phyloP scores from a whole-genome alignment of 768 basidiomycete species.

The Rhizopogon rudus region DNA sequence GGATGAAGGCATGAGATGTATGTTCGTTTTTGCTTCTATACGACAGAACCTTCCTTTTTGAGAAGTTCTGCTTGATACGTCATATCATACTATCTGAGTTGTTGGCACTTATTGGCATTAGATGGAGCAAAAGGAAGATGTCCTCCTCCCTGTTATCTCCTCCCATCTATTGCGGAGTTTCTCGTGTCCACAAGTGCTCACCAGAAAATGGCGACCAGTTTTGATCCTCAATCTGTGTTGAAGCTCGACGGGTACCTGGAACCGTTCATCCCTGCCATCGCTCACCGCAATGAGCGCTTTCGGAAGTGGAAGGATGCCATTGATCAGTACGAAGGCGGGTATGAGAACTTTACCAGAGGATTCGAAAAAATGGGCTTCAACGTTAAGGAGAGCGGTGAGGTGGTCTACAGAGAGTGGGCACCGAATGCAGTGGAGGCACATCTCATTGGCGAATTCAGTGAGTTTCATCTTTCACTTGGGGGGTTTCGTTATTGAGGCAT shows the following conservation, averaged over 20 bases:
- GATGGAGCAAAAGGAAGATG: slow-evolving; percentile 6
- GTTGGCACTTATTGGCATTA: slow-evolving; percentile 1
- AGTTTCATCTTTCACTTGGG: slow-evolving; percentile 28
- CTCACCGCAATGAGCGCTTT: slow-evolving; percentile 62
- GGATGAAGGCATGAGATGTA: slow-evolving; percentile 38
- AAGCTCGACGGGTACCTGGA: slow-evolving; percentile 71
- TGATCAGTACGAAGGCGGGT: slow-evolving; percentile 77
- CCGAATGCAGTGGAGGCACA: slow-evolving; percentile 80
- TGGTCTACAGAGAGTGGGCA: slow-evolving; percentile 95
- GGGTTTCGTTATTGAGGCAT: slow-evolving; percentile 1
- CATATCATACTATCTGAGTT: slow-evolving; percentile 1
- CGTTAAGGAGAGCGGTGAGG: slow-evolving; percentile 56
- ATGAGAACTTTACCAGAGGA: slow-evolving; percentile 57
- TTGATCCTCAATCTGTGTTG: slow-evolving; percentile 55
- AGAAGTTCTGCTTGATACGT: slow-evolving; percentile 1
- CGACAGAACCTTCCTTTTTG: slow-evolving; percentile 10
- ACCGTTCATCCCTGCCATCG: slow-evolving; percentile 65
- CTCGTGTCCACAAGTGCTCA: not conserved
- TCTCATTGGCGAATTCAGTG: slow-evolving; percentile 96
- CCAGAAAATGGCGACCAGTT: slow-evolving; percentile 35
- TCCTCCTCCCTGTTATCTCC: slow-evolving; percentile 2
- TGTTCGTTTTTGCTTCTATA: not conserved
- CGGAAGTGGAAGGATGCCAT: slow-evolving; percentile 75
- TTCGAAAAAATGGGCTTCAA: slow-evolving; percentile 69
- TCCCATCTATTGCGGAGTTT: slow-evolving; percentile 3